Percentiles rank a stretch among this genome's conserved stretches.
phyloP scores from a whole-genome alignment of 2,329 filamentous ascomycete species.

The Aspergillus hiratsukae region DNA sequence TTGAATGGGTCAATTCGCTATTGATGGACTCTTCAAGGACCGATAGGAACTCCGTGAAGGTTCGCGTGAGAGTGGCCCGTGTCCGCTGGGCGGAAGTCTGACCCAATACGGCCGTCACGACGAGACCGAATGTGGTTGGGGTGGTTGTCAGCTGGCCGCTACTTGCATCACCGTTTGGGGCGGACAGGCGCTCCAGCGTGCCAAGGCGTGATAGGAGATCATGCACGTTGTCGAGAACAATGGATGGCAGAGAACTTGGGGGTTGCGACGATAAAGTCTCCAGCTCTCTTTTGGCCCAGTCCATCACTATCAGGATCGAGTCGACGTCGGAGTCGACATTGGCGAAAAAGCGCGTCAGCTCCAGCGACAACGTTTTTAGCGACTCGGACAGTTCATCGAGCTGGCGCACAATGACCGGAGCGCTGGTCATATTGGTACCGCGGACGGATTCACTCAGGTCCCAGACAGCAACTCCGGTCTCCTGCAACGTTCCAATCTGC shows the following conservation, averaged over 20 bases:
- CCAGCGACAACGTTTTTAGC: constrained; percentile 75
- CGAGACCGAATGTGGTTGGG: constrained; percentile 64
- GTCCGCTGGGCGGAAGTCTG: constrained; percentile 76
- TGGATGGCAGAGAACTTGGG: constrained; percentile 59
- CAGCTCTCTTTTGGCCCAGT: constrained; percentile 87
- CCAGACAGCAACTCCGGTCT: constrained; percentile 90
- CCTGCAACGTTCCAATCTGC: constrained; percentile 82
- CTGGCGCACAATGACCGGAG: constrained; percentile 76
- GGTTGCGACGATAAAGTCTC: constrained; percentile 61
- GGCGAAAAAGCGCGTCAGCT: constrained; percentile 87
- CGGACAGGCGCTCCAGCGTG: constrained; percentile 34
- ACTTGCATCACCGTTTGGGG: constrained; percentile 23
- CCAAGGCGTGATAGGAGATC: constrained; percentile 61
- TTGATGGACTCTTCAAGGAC: constrained; percentile 87
- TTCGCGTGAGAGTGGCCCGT: constrained; percentile 73
- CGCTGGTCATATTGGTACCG: constrained; percentile 84
- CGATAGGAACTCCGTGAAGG: constrained; percentile 80
- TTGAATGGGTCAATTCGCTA: constrained; percentile 73
- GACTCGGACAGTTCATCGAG: constrained; percentile 82
- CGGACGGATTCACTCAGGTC: constrained; percentile 88
- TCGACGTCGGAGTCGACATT: constrained; percentile 92
- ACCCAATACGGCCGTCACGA: constrained; percentile 72
- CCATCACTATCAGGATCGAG: constrained; percentile 89
- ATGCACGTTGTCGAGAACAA: constrained; percentile 80
- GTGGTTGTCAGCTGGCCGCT: constrained; percentile 26